Conservation (phyloP, 1,284 basidiomycete genomes). For the Ganoderma sp. region DNA sequence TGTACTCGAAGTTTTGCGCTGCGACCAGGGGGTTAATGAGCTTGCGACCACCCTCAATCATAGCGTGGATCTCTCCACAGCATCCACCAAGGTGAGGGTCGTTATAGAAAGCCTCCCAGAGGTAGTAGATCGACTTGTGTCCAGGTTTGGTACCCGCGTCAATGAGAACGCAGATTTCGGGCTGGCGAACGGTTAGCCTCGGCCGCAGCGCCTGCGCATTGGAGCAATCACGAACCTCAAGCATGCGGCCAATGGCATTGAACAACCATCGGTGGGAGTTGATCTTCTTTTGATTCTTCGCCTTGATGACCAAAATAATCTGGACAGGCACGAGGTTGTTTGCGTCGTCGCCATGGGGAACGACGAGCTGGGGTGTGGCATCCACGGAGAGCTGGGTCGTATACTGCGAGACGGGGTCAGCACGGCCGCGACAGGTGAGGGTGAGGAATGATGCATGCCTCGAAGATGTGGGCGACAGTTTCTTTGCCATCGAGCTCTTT, state of each 20-base stretch:
- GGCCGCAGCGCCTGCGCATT: not conserved
- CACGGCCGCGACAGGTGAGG: not conserved
- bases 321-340: slow-evolving; percentile 96
- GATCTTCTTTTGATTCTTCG: slow-evolving; percentile 98
- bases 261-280: slow-evolving; percentile 98
- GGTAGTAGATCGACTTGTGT: slow-evolving; percentile 95
- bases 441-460: slow-evolving; percentile 53
- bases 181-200: slow-evolving; percentile 50
- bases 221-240: slow-evolving; percentile 56
- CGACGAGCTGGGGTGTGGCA: slow-evolving; percentile 85
- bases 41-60: slow-evolving; percentile 92
- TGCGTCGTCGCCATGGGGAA: slow-evolving; percentile 86
- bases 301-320: slow-evolving; percentile 94
- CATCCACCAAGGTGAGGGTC: slow-evolving; percentile 78
- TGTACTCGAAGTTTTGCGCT: slow-evolving; percentile 99
- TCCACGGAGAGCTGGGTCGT: slow-evolving; percentile 93
- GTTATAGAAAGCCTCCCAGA: slow-evolving; percentile 94
- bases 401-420: slow-evolving; percentile 56
- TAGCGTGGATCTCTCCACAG: slow-evolving; percentile 93
- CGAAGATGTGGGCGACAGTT: slow-evolving; percentile 90
- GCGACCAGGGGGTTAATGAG: slow-evolving; percentile 93
- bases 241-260: slow-evolving; percentile 89
- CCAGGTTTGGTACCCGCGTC: slow-evolving; percentile 97
- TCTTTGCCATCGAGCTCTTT: slow-evolving; percentile 92
- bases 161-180: slow-evolving; percentile 89